Conservation (phyloP, 1,284 basidiomycete species). For the Caloboletus firmus region DNA sequence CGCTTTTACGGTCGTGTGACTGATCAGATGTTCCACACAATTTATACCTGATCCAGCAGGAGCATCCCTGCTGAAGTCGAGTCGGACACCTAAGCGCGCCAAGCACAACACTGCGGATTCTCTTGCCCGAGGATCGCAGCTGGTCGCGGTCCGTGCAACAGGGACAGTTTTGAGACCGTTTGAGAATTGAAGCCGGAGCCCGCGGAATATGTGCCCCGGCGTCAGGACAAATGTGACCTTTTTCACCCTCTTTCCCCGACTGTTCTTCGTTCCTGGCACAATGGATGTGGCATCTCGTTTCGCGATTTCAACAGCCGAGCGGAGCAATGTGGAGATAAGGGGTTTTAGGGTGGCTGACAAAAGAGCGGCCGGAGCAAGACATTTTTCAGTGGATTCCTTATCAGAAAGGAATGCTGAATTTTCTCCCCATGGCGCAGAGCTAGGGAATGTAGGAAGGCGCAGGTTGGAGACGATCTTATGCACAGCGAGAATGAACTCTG, state of each 20-base stretch:
- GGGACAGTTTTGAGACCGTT: slow-evolving; percentile 1
- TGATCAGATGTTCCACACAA: neutral
- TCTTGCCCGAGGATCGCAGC: slow-evolving; percentile 14
- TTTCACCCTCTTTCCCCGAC: slow-evolving; percentile 27
- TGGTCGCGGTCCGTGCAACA: slow-evolving; percentile 5
- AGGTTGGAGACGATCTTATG: slow-evolving; percentile 23
- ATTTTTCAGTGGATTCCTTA: slow-evolving; percentile 16
- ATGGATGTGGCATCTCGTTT: slow-evolving; percentile 29
- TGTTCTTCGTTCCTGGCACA: slow-evolving; percentile 11
- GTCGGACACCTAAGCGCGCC: slow-evolving; percentile 28
- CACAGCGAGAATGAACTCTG: slow-evolving; percentile 32
- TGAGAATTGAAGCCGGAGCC: slow-evolving; percentile 25
- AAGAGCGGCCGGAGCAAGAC: slow-evolving; percentile 31
- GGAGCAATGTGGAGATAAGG: slow-evolving; percentile 31
- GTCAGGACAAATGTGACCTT: slow-evolving; percentile 37
- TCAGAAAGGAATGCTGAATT: slow-evolving; percentile 8
- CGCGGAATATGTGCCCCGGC: slow-evolving; percentile 39
- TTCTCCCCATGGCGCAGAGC: slow-evolving; percentile 7
- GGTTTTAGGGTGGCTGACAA: slow-evolving; percentile 31
- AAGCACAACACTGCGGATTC: slow-evolving; percentile 30
- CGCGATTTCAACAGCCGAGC: slow-evolving; percentile 29
- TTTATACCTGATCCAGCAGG: neutral
- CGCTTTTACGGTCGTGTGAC: slow-evolving; percentile 5
- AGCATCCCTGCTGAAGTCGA: slow-evolving; percentile 18
- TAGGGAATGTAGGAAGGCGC: slow-evolving; percentile 25